Percentiles rank a stretch among this genome's conserved stretches.
Evolutionary conservation across 225 moss, liverwort and hornwort species (phyloP).

Genomic region (Pseudisothecium myosuroides): DNA sequence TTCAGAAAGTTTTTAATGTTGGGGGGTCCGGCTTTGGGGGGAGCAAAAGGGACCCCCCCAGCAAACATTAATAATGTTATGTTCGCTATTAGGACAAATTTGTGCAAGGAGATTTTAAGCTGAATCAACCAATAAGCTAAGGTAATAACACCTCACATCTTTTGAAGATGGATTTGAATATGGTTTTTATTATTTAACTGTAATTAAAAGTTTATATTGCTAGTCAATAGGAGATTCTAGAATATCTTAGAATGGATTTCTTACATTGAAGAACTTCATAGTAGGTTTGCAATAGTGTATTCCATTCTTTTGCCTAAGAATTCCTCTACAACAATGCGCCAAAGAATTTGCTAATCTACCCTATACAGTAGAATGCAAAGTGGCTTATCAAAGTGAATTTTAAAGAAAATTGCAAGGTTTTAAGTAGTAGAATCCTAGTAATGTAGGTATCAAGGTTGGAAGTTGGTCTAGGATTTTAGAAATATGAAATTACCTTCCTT

Average conservation of each 20-base stretch:
- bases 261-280: not conserved
- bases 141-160: not conserved
- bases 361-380: rapidly evolving
- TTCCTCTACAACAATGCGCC: rapidly evolving
- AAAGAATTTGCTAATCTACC: not conserved
- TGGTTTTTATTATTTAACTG: rapidly evolving
- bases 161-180: rapidly evolving
- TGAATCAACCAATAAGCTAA: not conserved
- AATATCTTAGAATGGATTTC: too few relatives aligned
- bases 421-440: rapidly evolving
- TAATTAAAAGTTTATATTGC: not conserved
- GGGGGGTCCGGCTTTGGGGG: too few relatives aligned
- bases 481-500: rapidly evolving
- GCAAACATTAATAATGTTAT: too few relatives aligned
- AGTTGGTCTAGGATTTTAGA: rapidly evolving
- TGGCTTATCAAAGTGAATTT: rapidly evolving
- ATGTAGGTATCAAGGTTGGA: rapidly evolving
- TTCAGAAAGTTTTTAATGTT: too few relatives aligned
- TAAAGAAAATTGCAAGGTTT: not conserved
- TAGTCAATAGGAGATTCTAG: too few relatives aligned
- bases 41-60: too few relatives aligned
- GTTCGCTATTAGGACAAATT: rapidly evolving
- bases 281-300: not conserved
- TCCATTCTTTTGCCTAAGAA: not conserved
- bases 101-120: rapidly evolving